Percentiles rank a stretch among this genome's conserved stretches.
phyloP scores from a whole-genome alignment of 371 early-diverging fungal species.

The Apophysomyces elegans region DNA sequence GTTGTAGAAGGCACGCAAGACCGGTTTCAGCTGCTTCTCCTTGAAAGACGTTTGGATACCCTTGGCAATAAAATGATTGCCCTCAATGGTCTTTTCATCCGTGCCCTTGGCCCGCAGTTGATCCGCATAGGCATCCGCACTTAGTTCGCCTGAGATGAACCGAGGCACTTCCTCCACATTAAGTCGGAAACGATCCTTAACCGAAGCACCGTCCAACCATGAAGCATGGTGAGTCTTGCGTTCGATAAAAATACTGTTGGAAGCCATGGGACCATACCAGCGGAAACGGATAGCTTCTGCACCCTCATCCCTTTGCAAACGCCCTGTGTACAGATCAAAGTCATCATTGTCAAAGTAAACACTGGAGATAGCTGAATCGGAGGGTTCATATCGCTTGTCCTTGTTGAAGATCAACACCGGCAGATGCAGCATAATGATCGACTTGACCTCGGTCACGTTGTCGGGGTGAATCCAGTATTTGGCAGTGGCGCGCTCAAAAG shows the following conservation, averaged over 20 bases:
- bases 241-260: conserved; percentile 85
- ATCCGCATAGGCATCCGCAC: conserved; percentile 85
- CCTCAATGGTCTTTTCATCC: conserved; percentile 69
- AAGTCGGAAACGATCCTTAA: conserved; percentile 57
- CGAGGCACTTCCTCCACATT: conserved; percentile 45
- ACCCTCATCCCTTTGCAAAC: conserved; percentile 87
- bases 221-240: conserved; percentile 89
- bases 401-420: conserved; percentile 82
- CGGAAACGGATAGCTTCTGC: conserved; percentile 89
- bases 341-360: conserved; percentile 92
- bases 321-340: conserved; percentile 87
- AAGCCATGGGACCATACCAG: conserved; percentile 73
- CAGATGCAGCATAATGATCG: conserved; percentile 87
- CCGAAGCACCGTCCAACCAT: conserved; percentile 94
- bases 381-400: conserved; percentile 37
- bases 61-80: conserved; percentile 67
- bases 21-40: conserved; percentile 76
- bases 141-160: conserved; percentile 76
- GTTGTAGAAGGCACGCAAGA: conserved; percentile 91
- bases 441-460: conserved; percentile 92
- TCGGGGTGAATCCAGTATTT: conserved; percentile 99
- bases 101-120: conserved; percentile 73
- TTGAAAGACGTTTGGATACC: conserved; percentile 78
- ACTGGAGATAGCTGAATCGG: conserved; percentile 78
- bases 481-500: conserved; percentile 90